Base-by-base conservation (phyloP, 2,329 filamentous ascomycete genomes). In the Colletotrichum eremochloae region DNA sequence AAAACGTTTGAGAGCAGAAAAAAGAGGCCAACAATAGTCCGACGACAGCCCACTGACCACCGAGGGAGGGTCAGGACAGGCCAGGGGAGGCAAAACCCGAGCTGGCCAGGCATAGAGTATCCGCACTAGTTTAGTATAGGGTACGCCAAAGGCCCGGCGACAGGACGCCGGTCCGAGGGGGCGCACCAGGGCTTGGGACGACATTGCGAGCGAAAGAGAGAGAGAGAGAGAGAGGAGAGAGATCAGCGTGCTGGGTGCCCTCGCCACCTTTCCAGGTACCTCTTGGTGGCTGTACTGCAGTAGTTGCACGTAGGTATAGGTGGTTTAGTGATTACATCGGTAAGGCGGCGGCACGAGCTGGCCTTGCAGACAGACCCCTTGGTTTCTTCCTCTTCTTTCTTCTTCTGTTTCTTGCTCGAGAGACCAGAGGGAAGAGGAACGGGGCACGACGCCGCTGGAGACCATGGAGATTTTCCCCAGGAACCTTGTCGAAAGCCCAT, bases 101-200 rank as follows among this genome's bases (percentile, higher is more conserved):
- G 12, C 14, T 52, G 29, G 50, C 24, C n/a, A 12, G 31, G 48
- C 48, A 24, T 12, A 29, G 5, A 31, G 44, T 46, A 46, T 46
- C 44, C 44, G 5, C 20, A 9, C 46, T 20, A 24, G 50, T 9
- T 53, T 5, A 15, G 50, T 31, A 53, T 29, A 31, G 50, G 29
- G 50, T 29, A 53, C 53, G 20, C 33, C 20, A 67, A 61, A 67
- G 53, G 24, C 44, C 53, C 33, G 68, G 52, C 68, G 68, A 64
- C 65, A 64, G 33, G 48, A 40, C 50, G 50, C 65, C 65, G 52
- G 48, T n/a, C 58, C 24, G 44, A 44, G 60, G 65, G 69, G 53
- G 57, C 50, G 67, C 31, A 36, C 24, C 52, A 48, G 66, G 60
- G 69, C 69, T 65, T 72, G 60, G 69, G 64, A 64, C 69, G 65